Evolutionary conservation across 2,329 filamentous ascomycete genomes (phyloP).

Genomic region (Aspergillus sp.): DNA sequence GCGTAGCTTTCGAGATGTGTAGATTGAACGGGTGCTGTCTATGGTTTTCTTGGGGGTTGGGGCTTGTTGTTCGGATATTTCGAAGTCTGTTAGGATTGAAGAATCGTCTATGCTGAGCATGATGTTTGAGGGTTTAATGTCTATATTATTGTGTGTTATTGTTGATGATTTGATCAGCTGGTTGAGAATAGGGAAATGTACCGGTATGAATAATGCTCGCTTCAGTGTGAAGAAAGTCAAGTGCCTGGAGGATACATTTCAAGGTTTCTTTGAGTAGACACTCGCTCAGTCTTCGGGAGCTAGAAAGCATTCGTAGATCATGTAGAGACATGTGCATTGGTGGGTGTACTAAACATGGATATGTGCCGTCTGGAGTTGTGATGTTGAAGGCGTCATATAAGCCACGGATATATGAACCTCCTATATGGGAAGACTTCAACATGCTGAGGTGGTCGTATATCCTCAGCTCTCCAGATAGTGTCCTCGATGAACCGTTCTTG

Average conservation of each 20-base stretch:
- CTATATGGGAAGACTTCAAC: not conserved
- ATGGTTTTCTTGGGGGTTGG: not conserved
- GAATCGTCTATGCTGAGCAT: not conserved
- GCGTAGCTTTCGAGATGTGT: not conserved
- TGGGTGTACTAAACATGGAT: not conserved
- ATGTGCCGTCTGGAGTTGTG: no score
- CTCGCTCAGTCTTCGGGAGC: not conserved
- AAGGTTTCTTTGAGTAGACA: not conserved
- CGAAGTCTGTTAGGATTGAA: not conserved
- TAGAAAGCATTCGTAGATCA: not conserved
- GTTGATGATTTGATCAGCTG: no score
- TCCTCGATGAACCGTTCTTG: not conserved
- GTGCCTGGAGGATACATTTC: not conserved
- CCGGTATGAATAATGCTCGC: no score
- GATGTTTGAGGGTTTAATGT: not conserved
- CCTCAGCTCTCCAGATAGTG: not conserved
- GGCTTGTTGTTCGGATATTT: not conserved
- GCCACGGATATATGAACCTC: constrained; percentile 2
- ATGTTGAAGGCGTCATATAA: not conserved
- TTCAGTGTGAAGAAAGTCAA: not conserved
- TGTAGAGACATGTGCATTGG: not conserved
- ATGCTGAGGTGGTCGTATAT: constrained; percentile 2
- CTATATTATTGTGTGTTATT: not conserved
- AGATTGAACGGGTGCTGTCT: not conserved
- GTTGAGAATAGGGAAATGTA: no score